Conservation (phyloP, 768 basidiomycete species). For the Boletus coccyginus region DNA sequence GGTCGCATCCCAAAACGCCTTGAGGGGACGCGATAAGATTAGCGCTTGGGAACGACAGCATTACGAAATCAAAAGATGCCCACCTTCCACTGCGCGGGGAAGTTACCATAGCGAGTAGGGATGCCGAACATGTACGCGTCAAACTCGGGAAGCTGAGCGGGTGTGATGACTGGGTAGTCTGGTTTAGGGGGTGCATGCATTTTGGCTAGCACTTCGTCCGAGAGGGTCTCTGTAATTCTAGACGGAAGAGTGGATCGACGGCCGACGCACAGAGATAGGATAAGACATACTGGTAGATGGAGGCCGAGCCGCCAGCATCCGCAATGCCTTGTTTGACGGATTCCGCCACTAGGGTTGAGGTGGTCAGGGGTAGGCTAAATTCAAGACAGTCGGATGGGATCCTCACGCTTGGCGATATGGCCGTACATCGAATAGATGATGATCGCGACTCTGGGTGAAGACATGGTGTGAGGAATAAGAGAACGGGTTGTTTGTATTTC, state of each 20-base stretch:
- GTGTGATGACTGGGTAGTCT: constrained; percentile 64
- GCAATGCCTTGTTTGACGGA: constrained; percentile 45
- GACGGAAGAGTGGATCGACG: not conserved
- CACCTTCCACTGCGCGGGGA: constrained; percentile 80
- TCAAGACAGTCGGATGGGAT: not conserved
- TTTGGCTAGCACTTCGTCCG: constrained; percentile 58
- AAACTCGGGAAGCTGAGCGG: constrained; percentile 50
- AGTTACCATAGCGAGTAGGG: constrained; percentile 78
- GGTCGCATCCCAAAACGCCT: constrained; percentile 77
- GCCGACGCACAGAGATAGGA: not conserved
- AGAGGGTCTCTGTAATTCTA: constrained; percentile 79
- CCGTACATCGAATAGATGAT: constrained; percentile 74
- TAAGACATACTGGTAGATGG: constrained; percentile 52
- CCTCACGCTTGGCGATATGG: constrained; percentile 66
- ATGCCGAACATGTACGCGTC: constrained; percentile 79
- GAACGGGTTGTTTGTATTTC: constrained; percentile 12
- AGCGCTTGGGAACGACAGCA: not conserved
- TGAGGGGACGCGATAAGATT: not conserved
- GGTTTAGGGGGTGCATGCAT: constrained; percentile 75
- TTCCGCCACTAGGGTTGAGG: constrained; percentile 52
- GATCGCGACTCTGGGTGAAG: constrained; percentile 61
- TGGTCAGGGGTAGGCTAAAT: not conserved
- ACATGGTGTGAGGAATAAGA: constrained; percentile 29
- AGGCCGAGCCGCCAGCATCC: constrained; percentile 46
- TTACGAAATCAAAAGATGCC: constrained; percentile 9